Percentiles rank a stretch among this genome's conserved stretches.
Conservation (phyloP, 495 filamentous ascomycete species). For the Xanthoparmelia taractica region DNA sequence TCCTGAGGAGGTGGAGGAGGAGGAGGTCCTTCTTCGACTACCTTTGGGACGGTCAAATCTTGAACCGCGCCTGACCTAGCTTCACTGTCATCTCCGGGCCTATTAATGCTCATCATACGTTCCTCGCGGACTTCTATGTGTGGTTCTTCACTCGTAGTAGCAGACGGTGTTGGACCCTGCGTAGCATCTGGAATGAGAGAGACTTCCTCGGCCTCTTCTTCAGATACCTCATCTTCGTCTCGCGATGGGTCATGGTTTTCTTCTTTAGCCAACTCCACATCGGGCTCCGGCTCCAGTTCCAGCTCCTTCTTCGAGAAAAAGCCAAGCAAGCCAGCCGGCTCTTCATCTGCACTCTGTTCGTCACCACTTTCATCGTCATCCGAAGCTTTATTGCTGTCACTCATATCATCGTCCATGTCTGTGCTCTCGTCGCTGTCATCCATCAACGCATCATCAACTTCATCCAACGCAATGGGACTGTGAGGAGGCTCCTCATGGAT, state of each 20-base stretch:
- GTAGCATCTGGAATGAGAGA: constrained; percentile 40
- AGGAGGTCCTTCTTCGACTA: neutral
- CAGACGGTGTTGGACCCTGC: constrained; percentile 24
- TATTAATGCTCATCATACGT: neutral
- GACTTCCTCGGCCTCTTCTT: constrained; percentile 40
- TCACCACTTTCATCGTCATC: constrained; percentile 40
- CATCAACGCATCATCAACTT: constrained; percentile 58
- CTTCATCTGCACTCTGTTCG: constrained; percentile 44
- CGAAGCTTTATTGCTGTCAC: constrained; percentile 55
- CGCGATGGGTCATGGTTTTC: constrained; percentile 10
- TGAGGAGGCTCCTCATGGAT: neutral
- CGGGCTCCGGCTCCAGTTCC: constrained; percentile 31
- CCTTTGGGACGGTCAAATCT: constrained; percentile 10
- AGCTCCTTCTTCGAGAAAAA: constrained; percentile 56
- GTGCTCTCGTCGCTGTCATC: constrained; percentile 76
- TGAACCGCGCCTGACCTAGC: neutral
- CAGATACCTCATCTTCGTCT: constrained; percentile 28
- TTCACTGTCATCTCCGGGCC: neutral
- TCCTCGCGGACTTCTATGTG: constrained; percentile 7
- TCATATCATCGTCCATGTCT: constrained; percentile 76
- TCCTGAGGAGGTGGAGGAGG: constrained; percentile 6
- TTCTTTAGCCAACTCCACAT: constrained; percentile 26
- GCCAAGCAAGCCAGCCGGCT: constrained; percentile 48
- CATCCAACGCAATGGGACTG: constrained; percentile 42
- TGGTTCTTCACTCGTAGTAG: constrained; percentile 24